These are phyloP conservation scores for Isabelozyma pseudorhagii DNA, from an alignment of 805 yeast genomes.

Conservation along the genomic window DNA sequence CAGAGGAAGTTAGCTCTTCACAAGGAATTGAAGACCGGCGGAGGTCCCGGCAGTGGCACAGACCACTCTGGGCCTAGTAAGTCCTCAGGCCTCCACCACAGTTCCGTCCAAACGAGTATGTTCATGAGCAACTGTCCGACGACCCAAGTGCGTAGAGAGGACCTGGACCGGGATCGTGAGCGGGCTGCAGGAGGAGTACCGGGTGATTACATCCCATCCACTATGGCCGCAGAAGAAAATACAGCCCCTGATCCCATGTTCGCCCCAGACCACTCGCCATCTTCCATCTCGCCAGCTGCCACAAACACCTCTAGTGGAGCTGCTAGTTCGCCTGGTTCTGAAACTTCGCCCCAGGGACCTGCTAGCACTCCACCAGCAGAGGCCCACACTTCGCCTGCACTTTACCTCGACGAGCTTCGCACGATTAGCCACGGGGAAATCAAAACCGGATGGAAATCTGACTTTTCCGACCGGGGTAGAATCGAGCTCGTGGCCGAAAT, in stretches of 20 bases:
- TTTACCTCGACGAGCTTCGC: constrained; percentile 71
- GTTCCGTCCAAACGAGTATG: constrained; percentile 25
- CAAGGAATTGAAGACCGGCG: constrained; percentile 6
- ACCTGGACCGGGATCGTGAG: constrained; percentile 5
- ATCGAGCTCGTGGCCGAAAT: constrained; percentile 78
- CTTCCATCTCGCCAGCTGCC: too few species aligned
- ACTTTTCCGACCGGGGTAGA: constrained; percentile 72
- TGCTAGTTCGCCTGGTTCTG: too few species aligned
- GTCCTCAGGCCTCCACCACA: constrained; percentile 21
- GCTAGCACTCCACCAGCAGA: neutral
- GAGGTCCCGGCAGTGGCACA: constrained; percentile 2
- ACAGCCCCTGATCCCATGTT: too few species aligned
- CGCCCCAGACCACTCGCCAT: too few species aligned
- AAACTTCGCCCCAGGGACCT: neutral
- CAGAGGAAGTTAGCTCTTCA: constrained; percentile 16
- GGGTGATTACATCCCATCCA: too few species aligned
- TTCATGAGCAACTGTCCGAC: constrained; percentile 7
- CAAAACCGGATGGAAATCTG: constrained; percentile 94
- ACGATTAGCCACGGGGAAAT: constrained; percentile 76
- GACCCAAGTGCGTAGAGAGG: neutral
- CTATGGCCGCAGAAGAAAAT: too few species aligned
- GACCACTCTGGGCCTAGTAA: constrained; percentile 2
- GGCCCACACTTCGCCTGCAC: constrained; percentile 4
- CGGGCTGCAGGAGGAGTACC: too few species aligned
- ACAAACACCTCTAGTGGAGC: too few species aligned